Evolutionary conservation across 305 asterid species (phyloP).

Genomic region (Fraxinus ornus): DNA sequence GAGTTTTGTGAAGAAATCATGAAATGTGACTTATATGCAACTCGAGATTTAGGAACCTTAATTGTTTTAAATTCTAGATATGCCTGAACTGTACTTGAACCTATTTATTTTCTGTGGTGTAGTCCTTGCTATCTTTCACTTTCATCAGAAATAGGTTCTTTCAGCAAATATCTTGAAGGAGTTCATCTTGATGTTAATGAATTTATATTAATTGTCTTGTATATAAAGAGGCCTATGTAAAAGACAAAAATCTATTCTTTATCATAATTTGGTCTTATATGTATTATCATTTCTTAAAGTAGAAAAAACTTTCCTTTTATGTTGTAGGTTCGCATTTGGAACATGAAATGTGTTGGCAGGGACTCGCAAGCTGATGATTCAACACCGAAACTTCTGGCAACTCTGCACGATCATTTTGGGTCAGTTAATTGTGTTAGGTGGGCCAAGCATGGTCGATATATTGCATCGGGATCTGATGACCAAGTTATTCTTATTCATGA

Average conservation of each 20-base stretch:
- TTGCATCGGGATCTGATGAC: slow-evolving; percentile 99
- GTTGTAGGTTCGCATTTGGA: slow-evolving; percentile 91
- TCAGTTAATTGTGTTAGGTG: slow-evolving; percentile 99
- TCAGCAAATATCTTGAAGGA: not conserved
- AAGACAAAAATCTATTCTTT: not conserved
- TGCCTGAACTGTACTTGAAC: not conserved
- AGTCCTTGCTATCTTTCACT: not conserved
- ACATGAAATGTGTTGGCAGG: slow-evolving; percentile 76
- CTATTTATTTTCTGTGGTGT: not conserved
- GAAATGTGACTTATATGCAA: not conserved
- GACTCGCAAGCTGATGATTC: slow-evolving; percentile 60
- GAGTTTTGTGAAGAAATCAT: not conserved
- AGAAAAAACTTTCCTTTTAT: not conserved
- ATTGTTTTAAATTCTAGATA: not conserved
- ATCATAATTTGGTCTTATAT: not conserved
- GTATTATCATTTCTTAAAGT: not conserved
- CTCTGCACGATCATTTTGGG: slow-evolving; percentile 93
- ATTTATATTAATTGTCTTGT: not conserved
- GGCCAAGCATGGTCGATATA: slow-evolving; percentile 92
- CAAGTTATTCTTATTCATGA: slow-evolving; percentile 94
- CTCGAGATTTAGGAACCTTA: not conserved
- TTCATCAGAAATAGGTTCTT: not conserved
- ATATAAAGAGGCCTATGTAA: not conserved
- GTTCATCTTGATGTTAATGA: not conserved
- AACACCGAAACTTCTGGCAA: slow-evolving; percentile 75